These are phyloP conservation scores for Rheum nobile DNA, from an alignment of 148 eudicot species.

Conservation along the genomic window DNA sequence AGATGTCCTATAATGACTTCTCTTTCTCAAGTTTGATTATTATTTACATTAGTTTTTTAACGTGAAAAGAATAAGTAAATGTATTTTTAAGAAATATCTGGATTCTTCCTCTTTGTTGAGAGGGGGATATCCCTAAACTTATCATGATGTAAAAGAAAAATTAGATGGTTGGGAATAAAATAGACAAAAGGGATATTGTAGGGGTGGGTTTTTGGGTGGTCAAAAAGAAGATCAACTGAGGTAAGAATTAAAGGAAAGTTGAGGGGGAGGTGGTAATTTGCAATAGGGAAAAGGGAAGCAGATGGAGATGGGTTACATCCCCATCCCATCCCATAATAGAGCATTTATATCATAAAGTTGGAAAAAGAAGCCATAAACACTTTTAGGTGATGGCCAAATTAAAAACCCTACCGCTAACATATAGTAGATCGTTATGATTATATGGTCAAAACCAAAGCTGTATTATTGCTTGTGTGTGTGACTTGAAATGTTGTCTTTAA, in stretches of 20 bases:
- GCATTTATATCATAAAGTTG: conserved; percentile 3
- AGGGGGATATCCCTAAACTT: too few species aligned
- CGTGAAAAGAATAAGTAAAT: too few species aligned
- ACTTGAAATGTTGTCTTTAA: conserved; percentile 1
- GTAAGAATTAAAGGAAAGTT: not conserved
- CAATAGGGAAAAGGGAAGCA: conserved; percentile 1
- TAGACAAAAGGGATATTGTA: not conserved
- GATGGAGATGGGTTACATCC: conserved; percentile 8
- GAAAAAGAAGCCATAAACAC: not conserved
- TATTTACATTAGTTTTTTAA: too few species aligned
- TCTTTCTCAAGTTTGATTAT: too few species aligned
- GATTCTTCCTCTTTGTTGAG: too few species aligned
- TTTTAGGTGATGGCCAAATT: not conserved
- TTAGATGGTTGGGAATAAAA: too few species aligned
- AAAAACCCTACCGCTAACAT: not conserved
- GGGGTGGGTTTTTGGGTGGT: not conserved
- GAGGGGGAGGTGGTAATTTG: not conserved
- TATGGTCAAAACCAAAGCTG: conserved; percentile 1
- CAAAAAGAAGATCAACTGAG: not conserved
- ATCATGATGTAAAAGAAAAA: too few species aligned
- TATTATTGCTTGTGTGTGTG: conserved; percentile 7
- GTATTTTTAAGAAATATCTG: too few species aligned
- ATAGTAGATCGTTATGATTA: conserved; percentile 2
- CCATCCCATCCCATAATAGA: not conserved
- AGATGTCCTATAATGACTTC: too few species aligned